Percentiles rank a stretch among this genome's conserved stretches.
Conservation (phyloP, 1,284 basidiomycete genomes). For the Cerrena zonata region DNA sequence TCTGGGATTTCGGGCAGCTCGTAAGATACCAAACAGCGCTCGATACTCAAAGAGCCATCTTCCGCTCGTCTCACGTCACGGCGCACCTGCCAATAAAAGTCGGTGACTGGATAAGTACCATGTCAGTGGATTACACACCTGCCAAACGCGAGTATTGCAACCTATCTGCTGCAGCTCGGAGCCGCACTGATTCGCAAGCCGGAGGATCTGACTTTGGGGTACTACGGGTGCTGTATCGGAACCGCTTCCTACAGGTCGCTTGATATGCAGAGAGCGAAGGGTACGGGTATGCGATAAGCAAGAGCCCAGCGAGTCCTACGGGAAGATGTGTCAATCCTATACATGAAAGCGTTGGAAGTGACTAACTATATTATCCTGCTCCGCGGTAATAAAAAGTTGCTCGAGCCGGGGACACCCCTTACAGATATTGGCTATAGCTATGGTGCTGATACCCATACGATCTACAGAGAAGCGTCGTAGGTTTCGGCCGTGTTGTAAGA, state of each 20-base stretch:
- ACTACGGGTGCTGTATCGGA: constrained; percentile 21
- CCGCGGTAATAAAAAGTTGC: constrained; percentile 55
- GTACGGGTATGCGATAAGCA: constrained; percentile 30
- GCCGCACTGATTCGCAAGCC: constrained; percentile 26
- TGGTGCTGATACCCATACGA: constrained; percentile 48
- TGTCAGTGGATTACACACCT: constrained; percentile 29
- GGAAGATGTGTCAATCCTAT: constrained; percentile 9
- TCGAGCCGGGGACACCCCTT: constrained; percentile 45
- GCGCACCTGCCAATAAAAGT: constrained; percentile 38
- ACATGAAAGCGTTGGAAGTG: not conserved
- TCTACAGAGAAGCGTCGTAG: constrained; percentile 60
- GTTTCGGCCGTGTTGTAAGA: constrained; percentile 42
- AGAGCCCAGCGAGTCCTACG: constrained; percentile 33
- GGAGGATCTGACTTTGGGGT: constrained; percentile 18
- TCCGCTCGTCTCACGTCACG: constrained; percentile 32
- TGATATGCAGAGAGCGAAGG: constrained; percentile 49
- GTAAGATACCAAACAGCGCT: constrained; percentile 43
- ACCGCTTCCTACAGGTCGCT: constrained; percentile 37
- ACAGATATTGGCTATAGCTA: constrained; percentile 51
- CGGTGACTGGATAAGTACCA: not conserved
- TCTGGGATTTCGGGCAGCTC: constrained; percentile 66
- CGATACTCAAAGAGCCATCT: constrained; percentile 32
- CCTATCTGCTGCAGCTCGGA: constrained; percentile 31
- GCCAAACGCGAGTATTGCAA: constrained; percentile 39
- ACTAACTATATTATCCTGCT: constrained; percentile 44